Conservation (phyloP, 2,329 filamentous ascomycete genomes). For the Penicillium sp. region DNA sequence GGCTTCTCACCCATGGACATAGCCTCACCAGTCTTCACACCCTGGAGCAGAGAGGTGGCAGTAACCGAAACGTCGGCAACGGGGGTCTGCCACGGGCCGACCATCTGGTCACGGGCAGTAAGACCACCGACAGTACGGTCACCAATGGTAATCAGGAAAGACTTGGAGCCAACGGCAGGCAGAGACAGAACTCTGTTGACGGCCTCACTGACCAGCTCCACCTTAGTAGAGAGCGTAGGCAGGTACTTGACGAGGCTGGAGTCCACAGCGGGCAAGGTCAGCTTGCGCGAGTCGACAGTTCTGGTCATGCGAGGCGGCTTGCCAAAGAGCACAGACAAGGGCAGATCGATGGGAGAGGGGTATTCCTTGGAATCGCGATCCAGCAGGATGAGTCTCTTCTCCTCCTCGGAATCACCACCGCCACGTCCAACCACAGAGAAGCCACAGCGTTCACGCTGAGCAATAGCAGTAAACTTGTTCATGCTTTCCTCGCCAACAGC, state of each 20-base stretch:
- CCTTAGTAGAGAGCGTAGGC: slow-evolving; percentile 52
- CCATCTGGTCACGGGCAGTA: slow-evolving; percentile 88
- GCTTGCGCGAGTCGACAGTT: slow-evolving; percentile 68
- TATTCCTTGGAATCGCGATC: slow-evolving; percentile 75
- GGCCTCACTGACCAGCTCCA: slow-evolving; percentile 64
- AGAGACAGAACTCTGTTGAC: slow-evolving; percentile 78
- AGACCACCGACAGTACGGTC: slow-evolving; percentile 90
- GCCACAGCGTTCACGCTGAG: slow-evolving; percentile 80
- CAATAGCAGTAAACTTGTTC: slow-evolving; percentile 69
- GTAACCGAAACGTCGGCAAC: slow-evolving; percentile 94
- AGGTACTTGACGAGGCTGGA: slow-evolving; percentile 68
- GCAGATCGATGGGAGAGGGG: slow-evolving; percentile 80
- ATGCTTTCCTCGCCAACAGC: slow-evolving; percentile 79
- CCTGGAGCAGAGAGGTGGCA: slow-evolving; percentile 72
- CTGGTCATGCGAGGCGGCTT: slow-evolving; percentile 80
- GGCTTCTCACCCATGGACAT: slow-evolving; percentile 97
- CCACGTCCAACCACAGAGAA: slow-evolving; percentile 89
- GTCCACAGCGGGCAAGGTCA: slow-evolving; percentile 71
- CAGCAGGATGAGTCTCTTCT: slow-evolving; percentile 73
- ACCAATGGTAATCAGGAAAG: slow-evolving; percentile 94
- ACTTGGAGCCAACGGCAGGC: slow-evolving; percentile 93
- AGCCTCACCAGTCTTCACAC: slow-evolving; percentile 81
- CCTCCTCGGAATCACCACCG: slow-evolving; percentile 62
- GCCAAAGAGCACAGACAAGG: slow-evolving; percentile 85
- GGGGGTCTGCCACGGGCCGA: slow-evolving; percentile 92